phyloP scores from a whole-genome alignment of 768 basidiomycete species.

The Amanita rubescens region DNA sequence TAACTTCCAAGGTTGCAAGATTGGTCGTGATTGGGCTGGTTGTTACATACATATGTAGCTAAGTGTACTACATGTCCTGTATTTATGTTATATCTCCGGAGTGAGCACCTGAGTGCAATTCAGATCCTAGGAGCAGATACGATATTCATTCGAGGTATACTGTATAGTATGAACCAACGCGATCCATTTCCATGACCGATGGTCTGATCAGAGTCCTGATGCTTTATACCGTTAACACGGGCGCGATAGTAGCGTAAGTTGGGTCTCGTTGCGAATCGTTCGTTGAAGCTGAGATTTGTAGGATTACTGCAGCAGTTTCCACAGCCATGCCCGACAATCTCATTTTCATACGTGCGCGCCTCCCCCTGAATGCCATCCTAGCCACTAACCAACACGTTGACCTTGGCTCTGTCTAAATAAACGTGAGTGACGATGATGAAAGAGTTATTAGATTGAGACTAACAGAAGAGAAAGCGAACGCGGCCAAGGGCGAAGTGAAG shows the following conservation, averaged over 20 bases:
- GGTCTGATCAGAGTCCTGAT: constrained; percentile 40
- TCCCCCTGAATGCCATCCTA: no score
- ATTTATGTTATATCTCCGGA: no score
- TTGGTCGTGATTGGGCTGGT: no score
- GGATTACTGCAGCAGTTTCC: constrained; percentile 39
- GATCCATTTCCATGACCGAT: constrained; percentile 40
- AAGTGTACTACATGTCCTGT: no score
- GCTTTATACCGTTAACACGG: constrained; percentile 48
- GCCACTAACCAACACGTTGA: background rate
- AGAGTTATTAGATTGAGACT: background rate
- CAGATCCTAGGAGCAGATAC: no score
- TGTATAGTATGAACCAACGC: background rate
- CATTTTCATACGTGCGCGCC: constrained; percentile 37
- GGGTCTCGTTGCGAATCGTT: background rate
- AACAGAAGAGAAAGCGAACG: constrained; percentile 18
- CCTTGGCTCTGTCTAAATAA: constrained; percentile 47
- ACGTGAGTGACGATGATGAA: constrained; percentile 23
- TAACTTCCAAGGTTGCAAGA: no score
- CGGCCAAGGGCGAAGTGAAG: no score
- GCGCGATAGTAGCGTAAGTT: constrained; percentile 36
- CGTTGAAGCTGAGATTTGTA: constrained; percentile 12
- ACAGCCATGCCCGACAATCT: constrained; percentile 47
- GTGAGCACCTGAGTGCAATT: no score
- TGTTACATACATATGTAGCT: no score
- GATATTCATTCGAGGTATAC: background rate